Conservation (phyloP, 306 rosid genomes). For the Clitoria ternatea region DNA sequence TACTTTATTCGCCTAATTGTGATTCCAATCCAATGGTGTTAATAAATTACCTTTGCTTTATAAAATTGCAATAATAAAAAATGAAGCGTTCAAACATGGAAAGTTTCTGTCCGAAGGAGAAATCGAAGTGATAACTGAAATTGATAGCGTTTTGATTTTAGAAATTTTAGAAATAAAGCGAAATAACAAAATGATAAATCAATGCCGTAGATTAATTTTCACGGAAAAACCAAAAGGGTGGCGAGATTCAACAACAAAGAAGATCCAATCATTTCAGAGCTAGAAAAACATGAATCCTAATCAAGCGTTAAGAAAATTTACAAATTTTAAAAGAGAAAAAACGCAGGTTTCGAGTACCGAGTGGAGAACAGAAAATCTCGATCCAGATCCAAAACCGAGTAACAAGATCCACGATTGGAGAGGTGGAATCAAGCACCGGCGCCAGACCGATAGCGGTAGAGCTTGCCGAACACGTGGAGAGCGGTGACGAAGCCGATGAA, state of each 20-base stretch:
- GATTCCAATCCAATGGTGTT: no score
- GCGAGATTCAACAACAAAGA: constrained; percentile 5
- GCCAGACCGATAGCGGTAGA: constrained; percentile 36
- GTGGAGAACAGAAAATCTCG: not conserved
- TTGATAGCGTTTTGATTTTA: not conserved
- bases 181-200: not conserved
- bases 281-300: constrained; percentile 9
- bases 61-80: not conserved
- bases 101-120: not conserved
- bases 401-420: not conserved
- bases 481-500: constrained; percentile 89
- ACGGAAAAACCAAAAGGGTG: constrained; percentile 9
- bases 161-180: not conserved
- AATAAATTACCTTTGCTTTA: not conserved
- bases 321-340: not conserved
- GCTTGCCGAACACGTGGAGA: constrained; percentile 88
- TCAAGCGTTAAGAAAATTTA: constrained; percentile 27
- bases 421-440: constrained; percentile 40
- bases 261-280: constrained; percentile 21
- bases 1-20: not conserved
- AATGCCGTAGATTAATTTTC: constrained; percentile 11
- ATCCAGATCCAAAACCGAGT: not conserved
- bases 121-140: not conserved
- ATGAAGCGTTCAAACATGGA: not conserved
- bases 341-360: constrained; percentile 5